Conservation (phyloP, 768 basidiomycete species). For the Melanogaster broomeanus region DNA sequence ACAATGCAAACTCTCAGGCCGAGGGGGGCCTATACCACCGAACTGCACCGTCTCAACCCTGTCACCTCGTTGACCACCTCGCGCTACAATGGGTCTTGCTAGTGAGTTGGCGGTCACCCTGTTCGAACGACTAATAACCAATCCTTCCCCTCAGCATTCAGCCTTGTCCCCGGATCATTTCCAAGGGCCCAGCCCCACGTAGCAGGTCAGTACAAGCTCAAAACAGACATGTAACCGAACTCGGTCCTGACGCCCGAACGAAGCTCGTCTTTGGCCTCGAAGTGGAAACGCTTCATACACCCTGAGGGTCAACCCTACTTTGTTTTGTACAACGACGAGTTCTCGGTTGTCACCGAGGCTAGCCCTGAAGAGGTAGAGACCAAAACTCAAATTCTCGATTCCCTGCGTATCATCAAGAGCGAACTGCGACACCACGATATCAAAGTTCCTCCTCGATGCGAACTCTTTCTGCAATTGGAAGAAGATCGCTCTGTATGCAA, state of each 20-base stretch:
- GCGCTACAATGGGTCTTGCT: constrained; percentile 7
- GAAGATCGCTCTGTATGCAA: too few relatives aligned
- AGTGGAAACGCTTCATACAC: constrained; percentile 51
- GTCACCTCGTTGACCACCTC: too few relatives aligned
- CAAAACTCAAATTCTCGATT: constrained; percentile 38
- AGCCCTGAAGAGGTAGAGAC: constrained; percentile 43
- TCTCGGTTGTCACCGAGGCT: too few relatives aligned
- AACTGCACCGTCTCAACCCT: neutral
- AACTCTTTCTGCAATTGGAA: constrained; percentile 52
- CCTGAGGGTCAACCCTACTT: constrained; percentile 67
- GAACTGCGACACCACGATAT: constrained; percentile 33
- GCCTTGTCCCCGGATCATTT: too few relatives aligned
- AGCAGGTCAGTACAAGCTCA: constrained; percentile 3
- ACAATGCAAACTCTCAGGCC: neutral
- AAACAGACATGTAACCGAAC: neutral
- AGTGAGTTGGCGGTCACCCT: neutral
- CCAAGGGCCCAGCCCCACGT: constrained; percentile 11
- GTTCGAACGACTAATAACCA: neutral
- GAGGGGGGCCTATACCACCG: neutral
- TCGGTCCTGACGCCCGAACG: neutral
- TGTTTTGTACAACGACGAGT: too few relatives aligned
- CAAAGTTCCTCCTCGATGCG: constrained; percentile 38
- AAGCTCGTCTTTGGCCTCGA: neutral
- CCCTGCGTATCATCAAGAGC: constrained; percentile 37
- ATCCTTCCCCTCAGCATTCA: constrained; percentile 10